These are phyloP conservation scores for Panicum miliaceum DNA, from an alignment of 176 grass and related monocot genomes.

Conservation along the genomic window DNA sequence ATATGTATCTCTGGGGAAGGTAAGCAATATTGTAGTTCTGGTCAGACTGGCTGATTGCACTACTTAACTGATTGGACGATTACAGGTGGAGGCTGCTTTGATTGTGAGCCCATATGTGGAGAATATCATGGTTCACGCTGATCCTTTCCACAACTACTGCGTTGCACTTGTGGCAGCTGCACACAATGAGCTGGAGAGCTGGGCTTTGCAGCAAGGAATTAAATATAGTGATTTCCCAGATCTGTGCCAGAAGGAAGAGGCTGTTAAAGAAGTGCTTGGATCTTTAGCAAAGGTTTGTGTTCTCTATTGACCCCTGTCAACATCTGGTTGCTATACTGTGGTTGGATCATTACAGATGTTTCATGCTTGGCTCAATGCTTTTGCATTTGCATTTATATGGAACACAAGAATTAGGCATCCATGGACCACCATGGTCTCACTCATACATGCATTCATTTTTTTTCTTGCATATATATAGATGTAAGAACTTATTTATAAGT, in stretches of 20 bases:
- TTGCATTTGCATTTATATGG: slow-evolving; percentile 27
- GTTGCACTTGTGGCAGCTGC: slow-evolving; percentile 79
- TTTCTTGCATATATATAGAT: not conserved
- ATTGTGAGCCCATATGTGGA: slow-evolving; percentile 77
- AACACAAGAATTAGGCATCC: not conserved
- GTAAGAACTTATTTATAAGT: not conserved
- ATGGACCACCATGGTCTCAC: slow-evolving; percentile 3
- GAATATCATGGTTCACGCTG: slow-evolving; percentile 87
- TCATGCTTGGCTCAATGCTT: slow-evolving; percentile 20
- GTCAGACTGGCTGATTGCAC: slow-evolving; percentile 21
- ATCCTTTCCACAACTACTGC: slow-evolving; percentile 87
- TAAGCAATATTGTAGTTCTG: slow-evolving; percentile 40
- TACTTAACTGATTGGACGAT: slow-evolving; percentile 39
- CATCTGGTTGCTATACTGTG: slow-evolving; percentile 15
- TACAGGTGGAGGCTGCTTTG: slow-evolving; percentile 86
- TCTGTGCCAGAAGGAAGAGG: slow-evolving; percentile 82
- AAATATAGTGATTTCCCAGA: slow-evolving; percentile 59
- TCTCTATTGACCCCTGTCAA: slow-evolving; percentile 21
- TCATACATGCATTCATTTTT: not conserved
- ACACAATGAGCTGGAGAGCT: slow-evolving; percentile 67
- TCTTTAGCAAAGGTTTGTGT: slow-evolving; percentile 72
- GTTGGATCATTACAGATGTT: slow-evolving; percentile 6
- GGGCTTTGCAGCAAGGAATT: slow-evolving; percentile 69
- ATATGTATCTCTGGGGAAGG: slow-evolving; percentile 98
- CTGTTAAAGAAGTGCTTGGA: slow-evolving; percentile 80